These are phyloP conservation scores for Yamadazyma oceani DNA, from an alignment of 1,139 yeast species.

Conservation along the genomic window DNA sequence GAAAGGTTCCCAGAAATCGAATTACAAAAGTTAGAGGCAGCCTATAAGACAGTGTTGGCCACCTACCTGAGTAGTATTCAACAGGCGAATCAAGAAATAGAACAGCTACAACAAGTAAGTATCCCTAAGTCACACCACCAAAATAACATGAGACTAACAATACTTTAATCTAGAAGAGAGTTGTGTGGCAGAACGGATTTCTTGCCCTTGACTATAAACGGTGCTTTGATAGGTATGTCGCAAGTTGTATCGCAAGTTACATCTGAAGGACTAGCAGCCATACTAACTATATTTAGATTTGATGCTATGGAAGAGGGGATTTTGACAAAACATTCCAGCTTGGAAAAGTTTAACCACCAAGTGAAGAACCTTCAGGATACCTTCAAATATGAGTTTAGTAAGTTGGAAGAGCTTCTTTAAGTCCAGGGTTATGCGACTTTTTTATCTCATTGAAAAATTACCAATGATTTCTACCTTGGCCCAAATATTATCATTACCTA, in stretches of 20 bases:
- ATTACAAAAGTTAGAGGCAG: background rate
- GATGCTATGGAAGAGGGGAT: slow-evolving; percentile 1
- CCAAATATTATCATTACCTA: slow-evolving; percentile 5
- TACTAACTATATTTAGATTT: slow-evolving; percentile 3
- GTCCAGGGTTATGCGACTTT: slow-evolving; percentile 5
- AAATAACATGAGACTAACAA: no score
- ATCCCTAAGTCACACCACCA: background rate
- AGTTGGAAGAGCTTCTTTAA: slow-evolving; percentile 1
- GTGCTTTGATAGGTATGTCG: slow-evolving; percentile 7
- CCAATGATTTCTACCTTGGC: background rate
- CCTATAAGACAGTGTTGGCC: slow-evolving; percentile 3
- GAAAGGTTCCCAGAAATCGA: background rate
- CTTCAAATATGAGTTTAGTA: slow-evolving; percentile 2
- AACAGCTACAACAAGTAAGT: slow-evolving; percentile 5
- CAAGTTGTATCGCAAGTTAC: no score
- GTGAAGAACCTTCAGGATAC: background rate
- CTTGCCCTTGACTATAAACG: slow-evolving; percentile 5
- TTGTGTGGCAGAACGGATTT: slow-evolving; percentile 4
- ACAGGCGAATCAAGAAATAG: slow-evolving; percentile 3
- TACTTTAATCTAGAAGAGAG: slow-evolving; percentile 1
- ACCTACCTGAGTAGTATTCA: slow-evolving; percentile 2
- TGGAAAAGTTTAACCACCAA: background rate
- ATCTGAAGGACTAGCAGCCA: background rate
- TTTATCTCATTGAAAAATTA: background rate
- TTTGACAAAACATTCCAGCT: background rate